Evolutionary conservation across 1,139 yeast genomes (phyloP).

Genomic region (Pichia cactophila): DNA sequence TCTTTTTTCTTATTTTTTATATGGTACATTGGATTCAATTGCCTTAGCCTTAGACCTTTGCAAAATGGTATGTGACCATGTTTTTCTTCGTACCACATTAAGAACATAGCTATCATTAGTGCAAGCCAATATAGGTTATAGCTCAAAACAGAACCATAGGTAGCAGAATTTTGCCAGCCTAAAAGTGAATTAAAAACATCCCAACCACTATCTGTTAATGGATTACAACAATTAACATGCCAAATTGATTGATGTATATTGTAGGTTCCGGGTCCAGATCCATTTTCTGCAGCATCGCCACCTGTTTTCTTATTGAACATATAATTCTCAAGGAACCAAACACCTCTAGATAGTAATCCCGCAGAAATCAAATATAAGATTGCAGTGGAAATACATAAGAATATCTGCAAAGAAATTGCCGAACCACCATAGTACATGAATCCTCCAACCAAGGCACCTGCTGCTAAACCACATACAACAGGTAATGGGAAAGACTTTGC

Average conservation of each 20-base stretch:
- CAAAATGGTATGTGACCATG: slow-evolving; percentile 54
- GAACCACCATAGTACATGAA: slow-evolving; percentile 71
- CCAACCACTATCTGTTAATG: slow-evolving; percentile 84
- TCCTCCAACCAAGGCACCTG: slow-evolving; percentile 62
- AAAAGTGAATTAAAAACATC: slow-evolving; percentile 80
- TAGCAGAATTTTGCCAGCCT: slow-evolving; percentile 91
- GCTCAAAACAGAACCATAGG: slow-evolving; percentile 75
- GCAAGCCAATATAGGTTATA: slow-evolving; percentile 78
- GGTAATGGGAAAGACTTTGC: slow-evolving; percentile 79
- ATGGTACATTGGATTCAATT: slow-evolving; percentile 68
- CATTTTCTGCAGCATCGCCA: slow-evolving; percentile 83
- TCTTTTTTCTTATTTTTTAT: slow-evolving; percentile 58
- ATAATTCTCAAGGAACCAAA: slow-evolving; percentile 76
- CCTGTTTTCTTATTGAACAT: slow-evolving; percentile 58
- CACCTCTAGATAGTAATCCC: slow-evolving; percentile 81
- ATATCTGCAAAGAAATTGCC: slow-evolving; percentile 63
- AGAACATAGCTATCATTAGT: slow-evolving; percentile 43
- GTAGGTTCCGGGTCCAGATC: slow-evolving; percentile 90
- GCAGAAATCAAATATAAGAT: slow-evolving; percentile 80
- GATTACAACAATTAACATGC: slow-evolving; percentile 94
- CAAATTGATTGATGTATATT: slow-evolving; percentile 70
- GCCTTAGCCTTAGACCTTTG: slow-evolving; percentile 43
- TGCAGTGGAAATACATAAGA: slow-evolving; percentile 73
- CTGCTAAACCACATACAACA: slow-evolving; percentile 64
- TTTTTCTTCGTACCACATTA: slow-evolving; percentile 69